Base-by-base conservation (phyloP, 2,329 filamentous ascomycete genomes). In the Verticillium albo-atrum region DNA sequence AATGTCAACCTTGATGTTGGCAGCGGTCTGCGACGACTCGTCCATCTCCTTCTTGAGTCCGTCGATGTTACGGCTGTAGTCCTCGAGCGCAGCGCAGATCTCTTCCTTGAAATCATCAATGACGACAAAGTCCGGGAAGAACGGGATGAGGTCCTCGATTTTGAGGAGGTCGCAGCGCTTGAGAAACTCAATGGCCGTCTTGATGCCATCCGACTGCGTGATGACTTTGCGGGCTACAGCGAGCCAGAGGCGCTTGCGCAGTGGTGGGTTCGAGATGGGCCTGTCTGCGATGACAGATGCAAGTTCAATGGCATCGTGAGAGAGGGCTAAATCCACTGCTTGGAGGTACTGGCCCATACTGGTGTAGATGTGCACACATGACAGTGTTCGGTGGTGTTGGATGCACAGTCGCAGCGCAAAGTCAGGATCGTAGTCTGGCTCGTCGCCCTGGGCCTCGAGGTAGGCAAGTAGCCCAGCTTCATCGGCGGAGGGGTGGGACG, bases 71-170 rank as follows among this genome's bases (percentile, higher is more conserved):
- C 91, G 89, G 54, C 88, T 90, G 77, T 99, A 99, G 64, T 96
- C 91, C 74, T 99, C 95, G 1, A 99, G 82, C 1, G 96, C 95
- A 0, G 86, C 82, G 76, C 95, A 99, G 37, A 99, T 98, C 72
- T 99, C 95, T 64, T 98, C 93, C 71, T 98, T 97, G 82, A 99
- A 99, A 73, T 98, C 95, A 71, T 99, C 95, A 63, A 99, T 98
- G 56, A 98, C 90, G 26, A 98, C 92, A 71, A 99, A 99, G 72
- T 99, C 95, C 0, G 95, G 95, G 76, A 99, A 99, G 79, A 99
- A 97, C 0, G 95, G 95, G 47, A 99, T 98, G 30, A 99, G 77
- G 69, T 99, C 95, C 76, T 99, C 95, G 64, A 99, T 99, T 63
- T 90, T 89, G 55, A 99, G 84, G 14, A 98, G 82, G 62, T 97